A percentile compares a stretch with the other conserved stretches of the same genome.
These are phyloP conservation scores for Reticulascus tulasneorum DNA, from an alignment of 2,329 filamentous ascomycete genomes.

Conservation along the genomic window DNA sequence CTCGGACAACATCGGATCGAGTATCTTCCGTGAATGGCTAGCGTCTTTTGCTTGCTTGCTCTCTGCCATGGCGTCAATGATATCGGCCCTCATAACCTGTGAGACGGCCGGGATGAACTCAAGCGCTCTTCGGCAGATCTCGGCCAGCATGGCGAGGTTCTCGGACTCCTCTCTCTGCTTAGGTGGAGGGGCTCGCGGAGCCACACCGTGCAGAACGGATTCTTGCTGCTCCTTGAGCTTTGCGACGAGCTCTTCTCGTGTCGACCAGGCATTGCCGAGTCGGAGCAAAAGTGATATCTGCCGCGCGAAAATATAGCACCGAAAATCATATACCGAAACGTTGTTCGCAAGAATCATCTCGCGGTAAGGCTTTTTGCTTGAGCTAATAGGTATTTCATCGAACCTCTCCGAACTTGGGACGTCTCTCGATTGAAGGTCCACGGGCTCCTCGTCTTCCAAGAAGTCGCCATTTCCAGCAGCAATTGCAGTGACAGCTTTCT, in stretches of 20 bases:
- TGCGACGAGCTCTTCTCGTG: slow-evolving; percentile 56
- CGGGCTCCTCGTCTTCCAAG: slow-evolving; percentile 37
- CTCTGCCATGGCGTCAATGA: slow-evolving; percentile 57
- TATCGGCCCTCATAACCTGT: slow-evolving; percentile 73
- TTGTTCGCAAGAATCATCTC: slow-evolving; percentile 91
- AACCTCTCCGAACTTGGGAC: slow-evolving; percentile 31
- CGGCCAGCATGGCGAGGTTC: slow-evolving; percentile 74
- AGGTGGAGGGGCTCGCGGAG: slow-evolving; percentile 44
- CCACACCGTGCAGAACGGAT: slow-evolving; percentile 52
- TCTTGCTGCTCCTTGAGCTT: slow-evolving; percentile 62
- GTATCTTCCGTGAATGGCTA: too few species aligned
- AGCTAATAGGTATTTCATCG: slow-evolving; percentile 58
- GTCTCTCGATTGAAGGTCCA: slow-evolving; percentile 46
- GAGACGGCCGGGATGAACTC: slow-evolving; percentile 81
- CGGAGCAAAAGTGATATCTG: slow-evolving; percentile 80
- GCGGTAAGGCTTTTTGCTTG: slow-evolving; percentile 75
- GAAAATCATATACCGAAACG: slow-evolving; percentile 93
- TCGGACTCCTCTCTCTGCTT: slow-evolving; percentile 60
- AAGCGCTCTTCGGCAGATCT: slow-evolving; percentile 77
- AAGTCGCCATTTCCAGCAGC: slow-evolving; percentile 23
- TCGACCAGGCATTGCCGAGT: slow-evolving; percentile 69
- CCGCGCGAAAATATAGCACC: slow-evolving; percentile 87
- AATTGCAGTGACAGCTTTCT: slow-evolving; percentile 42
- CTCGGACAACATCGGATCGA: slow-evolving; percentile 39
- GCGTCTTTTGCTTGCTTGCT: slow-evolving; percentile 31